These are phyloP conservation scores for Manihot esculenta DNA, from an alignment of 441 rosid genomes.

Conservation along the genomic window DNA sequence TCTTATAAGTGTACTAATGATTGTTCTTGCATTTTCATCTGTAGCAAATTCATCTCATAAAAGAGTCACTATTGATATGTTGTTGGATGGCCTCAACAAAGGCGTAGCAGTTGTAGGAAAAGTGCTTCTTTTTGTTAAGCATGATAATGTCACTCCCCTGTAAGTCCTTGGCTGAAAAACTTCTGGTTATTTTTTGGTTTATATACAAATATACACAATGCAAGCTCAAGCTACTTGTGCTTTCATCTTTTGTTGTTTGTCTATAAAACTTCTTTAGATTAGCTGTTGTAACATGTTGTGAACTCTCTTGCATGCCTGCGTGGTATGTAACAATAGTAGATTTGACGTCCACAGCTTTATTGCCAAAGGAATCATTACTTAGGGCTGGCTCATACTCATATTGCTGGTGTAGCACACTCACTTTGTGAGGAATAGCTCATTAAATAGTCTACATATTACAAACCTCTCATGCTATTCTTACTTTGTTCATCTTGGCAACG, in stretches of 20 bases:
- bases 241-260: neutral
- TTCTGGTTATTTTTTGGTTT: conserved; percentile 7
- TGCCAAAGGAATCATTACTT: neutral
- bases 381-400: neutral
- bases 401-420: neutral
- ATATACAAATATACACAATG: neutral
- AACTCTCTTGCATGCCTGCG: neutral
- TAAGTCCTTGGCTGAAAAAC: conserved; percentile 36
- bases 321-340: neutral
- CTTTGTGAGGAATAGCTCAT: neutral
- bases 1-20: conserved; percentile 6
- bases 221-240: neutral
- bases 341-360: neutral
- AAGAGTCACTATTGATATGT: conserved; percentile 46
- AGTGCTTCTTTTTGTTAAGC: conserved; percentile 61
- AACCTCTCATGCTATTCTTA: neutral
- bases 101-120: conserved; percentile 54
- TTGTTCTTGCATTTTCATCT: conserved; percentile 21
- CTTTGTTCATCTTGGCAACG: neutral
- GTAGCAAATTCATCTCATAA: conserved; percentile 42
- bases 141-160: conserved; percentile 62
- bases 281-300: conserved; percentile 1
- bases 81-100: conserved; percentile 61
- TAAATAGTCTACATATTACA: neutral
- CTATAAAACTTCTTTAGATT: neutral